phyloP scores from a whole-genome alignment of 306 rosid species.

The Lotus japonicus region DNA sequence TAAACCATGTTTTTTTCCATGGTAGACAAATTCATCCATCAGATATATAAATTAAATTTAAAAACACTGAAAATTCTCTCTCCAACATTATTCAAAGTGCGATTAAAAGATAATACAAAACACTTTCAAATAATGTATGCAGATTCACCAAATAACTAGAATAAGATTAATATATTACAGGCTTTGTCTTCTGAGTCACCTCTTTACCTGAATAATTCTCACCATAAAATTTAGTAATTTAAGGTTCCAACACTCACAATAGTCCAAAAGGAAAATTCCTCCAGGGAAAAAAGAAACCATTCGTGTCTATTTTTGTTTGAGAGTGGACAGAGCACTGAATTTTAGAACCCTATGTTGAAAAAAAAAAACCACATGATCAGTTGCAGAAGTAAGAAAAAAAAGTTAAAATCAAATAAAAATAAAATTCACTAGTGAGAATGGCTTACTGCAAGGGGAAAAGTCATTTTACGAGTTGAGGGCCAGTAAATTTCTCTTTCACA shows the following conservation, averaged over 20 bases:
- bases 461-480: neutral
- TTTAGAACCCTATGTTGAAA: neutral
- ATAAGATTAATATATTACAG: neutral
- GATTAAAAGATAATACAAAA: neutral
- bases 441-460: neutral
- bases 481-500: constrained; percentile 14
- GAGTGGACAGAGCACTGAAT: constrained; percentile 19
- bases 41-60: too few relatives aligned
- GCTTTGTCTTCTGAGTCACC: neutral
- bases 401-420: neutral
- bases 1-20: too few relatives aligned
- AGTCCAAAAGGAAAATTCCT: neutral
- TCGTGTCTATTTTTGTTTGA: neutral
- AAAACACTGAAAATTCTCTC: too few relatives aligned
- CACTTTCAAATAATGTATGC: neutral
- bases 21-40: too few relatives aligned
- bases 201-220: neutral
- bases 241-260: constrained; percentile 10
- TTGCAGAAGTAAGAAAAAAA: neutral
- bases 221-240: neutral
- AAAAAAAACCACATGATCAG: neutral
- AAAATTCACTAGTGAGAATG: neutral
- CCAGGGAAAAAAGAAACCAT: neutral
- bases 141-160: neutral
- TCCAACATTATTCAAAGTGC: neutral